Conservation (phyloP, 371 early-diverging fungal genomes). For the Gilbertella persicaria region DNA sequence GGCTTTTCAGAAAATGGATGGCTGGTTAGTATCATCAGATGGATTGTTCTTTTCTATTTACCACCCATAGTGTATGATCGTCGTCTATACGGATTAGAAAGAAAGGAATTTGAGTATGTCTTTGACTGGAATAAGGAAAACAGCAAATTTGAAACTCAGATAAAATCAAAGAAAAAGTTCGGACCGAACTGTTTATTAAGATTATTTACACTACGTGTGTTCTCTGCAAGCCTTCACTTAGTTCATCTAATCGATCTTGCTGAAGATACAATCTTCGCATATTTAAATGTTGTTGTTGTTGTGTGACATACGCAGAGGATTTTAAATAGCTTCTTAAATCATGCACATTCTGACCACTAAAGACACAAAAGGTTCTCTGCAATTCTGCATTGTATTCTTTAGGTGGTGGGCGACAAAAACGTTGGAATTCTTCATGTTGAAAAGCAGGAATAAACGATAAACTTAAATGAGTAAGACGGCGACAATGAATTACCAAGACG, state of each 20-base stretch:
- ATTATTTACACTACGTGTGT: not conserved
- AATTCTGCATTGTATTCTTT: slow-evolving; percentile 56
- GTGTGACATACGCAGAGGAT: slow-evolving; percentile 89
- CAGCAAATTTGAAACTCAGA: no score
- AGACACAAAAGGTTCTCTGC: slow-evolving; percentile 64
- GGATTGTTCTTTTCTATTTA: no score
- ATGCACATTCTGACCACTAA: slow-evolving; percentile 61
- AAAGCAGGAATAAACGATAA: slow-evolving; percentile 65
- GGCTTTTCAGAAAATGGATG: no score
- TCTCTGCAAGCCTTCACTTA: not conserved
- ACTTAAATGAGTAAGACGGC: slow-evolving; percentile 60
- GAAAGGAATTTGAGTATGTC: slow-evolving; percentile 96
- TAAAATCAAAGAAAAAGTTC: no score
- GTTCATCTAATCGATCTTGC: not conserved
- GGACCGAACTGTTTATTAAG: no score
- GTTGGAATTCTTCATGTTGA: slow-evolving; percentile 54
- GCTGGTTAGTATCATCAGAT: no score
- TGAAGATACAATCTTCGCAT: not conserved
- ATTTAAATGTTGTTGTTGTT: slow-evolving; percentile 87
- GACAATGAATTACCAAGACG: slow-evolving; percentile 55
- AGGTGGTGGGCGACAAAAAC: slow-evolving; percentile 62
- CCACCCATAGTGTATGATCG: slow-evolving; percentile 81
- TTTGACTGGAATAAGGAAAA: no score
- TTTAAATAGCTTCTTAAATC: slow-evolving; percentile 51
- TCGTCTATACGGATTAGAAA: slow-evolving; percentile 95